phyloP scores from a whole-genome alignment of 805 yeast species.

The Pichia nakasei region DNA sequence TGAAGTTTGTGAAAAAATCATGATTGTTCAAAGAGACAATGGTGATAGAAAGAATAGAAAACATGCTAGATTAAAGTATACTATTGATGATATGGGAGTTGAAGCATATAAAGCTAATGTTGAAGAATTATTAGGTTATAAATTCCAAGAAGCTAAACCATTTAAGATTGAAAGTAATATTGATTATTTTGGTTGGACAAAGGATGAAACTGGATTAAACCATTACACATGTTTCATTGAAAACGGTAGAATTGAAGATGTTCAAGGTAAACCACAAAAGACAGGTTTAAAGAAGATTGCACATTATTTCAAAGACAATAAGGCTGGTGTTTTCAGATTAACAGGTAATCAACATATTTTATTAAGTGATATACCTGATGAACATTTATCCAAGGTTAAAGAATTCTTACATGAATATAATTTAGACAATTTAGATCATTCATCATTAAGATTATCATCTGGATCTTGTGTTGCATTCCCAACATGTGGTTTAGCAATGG shows the following conservation, averaged over 20 bases:
- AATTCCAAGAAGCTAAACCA: conserved; percentile 60
- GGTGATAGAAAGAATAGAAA: conserved; percentile 96
- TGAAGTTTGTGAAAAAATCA: conserved; percentile 78
- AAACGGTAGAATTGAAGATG: conserved; percentile 93
- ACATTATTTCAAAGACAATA: conserved; percentile 44
- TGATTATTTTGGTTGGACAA: conserved; percentile 90
- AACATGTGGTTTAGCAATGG: conserved; percentile 98
- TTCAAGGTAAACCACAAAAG: conserved; percentile 83
- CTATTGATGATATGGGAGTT: conserved; percentile 89
- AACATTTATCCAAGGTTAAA: conserved; percentile 55
- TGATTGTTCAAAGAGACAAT: conserved; percentile 88
- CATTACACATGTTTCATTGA: conserved; percentile 93
- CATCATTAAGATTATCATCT: conserved; percentile 80
- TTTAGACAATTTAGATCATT: conserved; percentile 65
- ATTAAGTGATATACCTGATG: conserved; percentile 63
- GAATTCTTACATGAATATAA: conserved; percentile 59
- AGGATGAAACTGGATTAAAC: conserved; percentile 73
- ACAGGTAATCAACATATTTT: conserved; percentile 95
- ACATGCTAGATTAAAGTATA: conserved; percentile 95
- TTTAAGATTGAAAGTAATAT: conserved; percentile 79
- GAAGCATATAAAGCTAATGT: conserved; percentile 72
- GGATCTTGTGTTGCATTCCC: conserved; percentile 98
- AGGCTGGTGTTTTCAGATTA: conserved; percentile 81
- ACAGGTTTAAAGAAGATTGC: conserved; percentile 79
- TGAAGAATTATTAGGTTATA: conserved; percentile 74